A percentile compares a stretch with the other conserved stretches of the same genome.
phyloP scores from a whole-genome alignment of 176 grass and related monocot genomes.

The Urochloa ruziziensis region DNA sequence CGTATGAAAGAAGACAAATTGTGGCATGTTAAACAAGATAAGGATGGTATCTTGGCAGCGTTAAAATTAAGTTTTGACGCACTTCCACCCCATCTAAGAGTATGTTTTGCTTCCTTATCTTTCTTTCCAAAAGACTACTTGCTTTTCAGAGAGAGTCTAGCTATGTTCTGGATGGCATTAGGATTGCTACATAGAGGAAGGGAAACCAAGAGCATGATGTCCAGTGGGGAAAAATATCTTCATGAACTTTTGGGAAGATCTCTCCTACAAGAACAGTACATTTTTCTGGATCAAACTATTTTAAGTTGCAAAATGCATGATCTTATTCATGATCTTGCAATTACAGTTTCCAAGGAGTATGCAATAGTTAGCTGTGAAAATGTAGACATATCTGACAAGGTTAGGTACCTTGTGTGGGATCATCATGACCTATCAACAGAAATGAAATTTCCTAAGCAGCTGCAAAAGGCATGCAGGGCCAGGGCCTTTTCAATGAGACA shows the following conservation, averaged over 20 bases:
- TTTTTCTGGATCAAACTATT: not conserved
- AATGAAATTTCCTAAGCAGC: not conserved
- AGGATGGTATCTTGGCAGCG: not conserved
- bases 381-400: not conserved
- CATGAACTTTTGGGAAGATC: conserved; percentile 2
- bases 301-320: too few species aligned
- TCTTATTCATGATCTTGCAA: too few species aligned
- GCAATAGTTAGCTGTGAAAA: not conserved
- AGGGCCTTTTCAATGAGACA: conserved; percentile 6
- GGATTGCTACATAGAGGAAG: not conserved
- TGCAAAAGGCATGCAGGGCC: not conserved
- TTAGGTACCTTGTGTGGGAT: not conserved
- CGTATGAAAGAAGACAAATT: not conserved
- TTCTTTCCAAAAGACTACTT: not conserved
- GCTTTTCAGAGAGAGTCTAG: not conserved
- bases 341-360: not conserved
- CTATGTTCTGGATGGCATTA: not conserved
- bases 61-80: too few species aligned
- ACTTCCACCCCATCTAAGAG: not conserved
- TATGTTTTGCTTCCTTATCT: not conserved
- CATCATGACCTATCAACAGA: not conserved
- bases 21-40: not conserved
- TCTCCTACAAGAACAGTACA: not conserved
- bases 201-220: not conserved
- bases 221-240: not conserved